A percentile compares a stretch with the other conserved stretches of the same genome.
Conservation (phyloP, 2,329 filamentous ascomycete species). For the Cercospora janseana region DNA sequence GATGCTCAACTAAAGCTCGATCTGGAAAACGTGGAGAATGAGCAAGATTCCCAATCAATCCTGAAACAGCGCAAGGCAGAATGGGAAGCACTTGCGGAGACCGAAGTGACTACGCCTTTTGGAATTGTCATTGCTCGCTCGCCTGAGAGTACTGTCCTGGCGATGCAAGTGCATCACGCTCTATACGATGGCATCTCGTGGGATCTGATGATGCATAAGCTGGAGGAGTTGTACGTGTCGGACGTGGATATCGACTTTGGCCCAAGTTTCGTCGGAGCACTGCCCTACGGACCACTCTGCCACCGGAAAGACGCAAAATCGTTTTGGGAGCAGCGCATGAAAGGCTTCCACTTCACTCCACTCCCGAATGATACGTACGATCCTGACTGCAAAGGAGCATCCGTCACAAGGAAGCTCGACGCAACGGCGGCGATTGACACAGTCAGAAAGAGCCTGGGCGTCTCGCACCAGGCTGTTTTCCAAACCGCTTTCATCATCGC, state of each 20-base stretch:
- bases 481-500: slow-evolving; percentile 72
- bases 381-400: neutral
- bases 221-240: slow-evolving; percentile 54
- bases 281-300: slow-evolving; percentile 67
- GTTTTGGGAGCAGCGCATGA: slow-evolving; percentile 66
- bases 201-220: slow-evolving; percentile 60
- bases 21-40: slow-evolving; percentile 46
- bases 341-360: slow-evolving; percentile 36
- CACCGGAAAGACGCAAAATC: slow-evolving; percentile 48
- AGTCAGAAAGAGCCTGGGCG: slow-evolving; percentile 59
- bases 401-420: neutral
- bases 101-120: slow-evolving; percentile 53
- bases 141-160: slow-evolving; percentile 44
- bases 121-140: slow-evolving; percentile 49
- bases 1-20: slow-evolving; percentile 17
- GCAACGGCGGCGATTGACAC: slow-evolving; percentile 29
- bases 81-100: slow-evolving; percentile 58
- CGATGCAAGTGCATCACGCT: slow-evolving; percentile 76
- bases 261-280: slow-evolving; percentile 63
- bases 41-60: slow-evolving; percentile 36
- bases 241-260: slow-evolving; percentile 34
- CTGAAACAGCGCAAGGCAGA: slow-evolving; percentile 41
- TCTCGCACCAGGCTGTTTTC: slow-evolving; percentile 75
- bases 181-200: slow-evolving; percentile 85
- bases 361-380: slow-evolving; percentile 3